Evolutionary conservation across 768 basidiomycete species (phyloP), one percentile per base, ranked within the genome.

Genomic region (Kwoniella europaea): DNA sequence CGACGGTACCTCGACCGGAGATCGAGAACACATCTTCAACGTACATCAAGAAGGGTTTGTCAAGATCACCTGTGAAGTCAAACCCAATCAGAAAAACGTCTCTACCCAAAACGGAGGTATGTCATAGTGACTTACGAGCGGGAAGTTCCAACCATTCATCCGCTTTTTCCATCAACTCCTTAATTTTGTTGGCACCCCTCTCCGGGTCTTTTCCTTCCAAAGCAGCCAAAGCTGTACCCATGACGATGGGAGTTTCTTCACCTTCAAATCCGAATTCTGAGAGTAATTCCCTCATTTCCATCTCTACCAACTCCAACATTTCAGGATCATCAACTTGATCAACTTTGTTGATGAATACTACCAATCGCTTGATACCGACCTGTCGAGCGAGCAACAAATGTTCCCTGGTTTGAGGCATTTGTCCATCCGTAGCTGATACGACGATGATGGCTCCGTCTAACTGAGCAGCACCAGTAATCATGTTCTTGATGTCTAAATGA

Each of bases 301-400:
- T 98, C 78, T 99, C 97, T 71, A 99, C 97, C 70, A 99, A 91
- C 86, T 97, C 94, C 67, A 98, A 86, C 94, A 99, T 98, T 87
- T 99, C 97, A 5, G 91, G 89, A 88, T 99, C 97, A 71, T 91
- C 89, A 69, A 98, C 92, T 86, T 91, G 89, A 86, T 99, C 97
- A 71, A 99, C 90, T 86, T 99, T 99, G 91, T 99, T 99, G 85
- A 99, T 94, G 87, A 97, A 99, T 75, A 99, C 97, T 69, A 98
- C 94, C 46, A 99, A 89, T 84, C 91, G 92, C 86, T 95, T 94
- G 82, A 99, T 91, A 74, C 97, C 97, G 74, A 98, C 95, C 86
- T 99, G 97, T 80, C 94, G 92, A 77, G 96, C 96, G 59, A 99
- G 90, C 65, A 99, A 91, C 72, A 99, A 86, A 86, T 99, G 97